Evolutionary conservation across 768 basidiomycete species (phyloP), one percentile per base, ranked within the genome.

Genomic region (Termitomyces sp.): DNA sequence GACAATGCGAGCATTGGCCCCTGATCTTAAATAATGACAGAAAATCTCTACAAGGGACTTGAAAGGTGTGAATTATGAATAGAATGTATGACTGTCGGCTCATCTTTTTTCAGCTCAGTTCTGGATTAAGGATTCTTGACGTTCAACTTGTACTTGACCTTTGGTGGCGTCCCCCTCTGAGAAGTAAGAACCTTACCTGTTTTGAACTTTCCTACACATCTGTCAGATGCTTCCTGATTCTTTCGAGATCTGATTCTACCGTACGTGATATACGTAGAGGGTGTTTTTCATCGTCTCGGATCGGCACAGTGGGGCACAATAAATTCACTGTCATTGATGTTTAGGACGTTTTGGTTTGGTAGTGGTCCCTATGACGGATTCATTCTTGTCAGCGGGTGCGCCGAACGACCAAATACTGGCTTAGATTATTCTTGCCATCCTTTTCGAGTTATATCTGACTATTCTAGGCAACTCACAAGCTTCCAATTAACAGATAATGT

Each of bases 21-120:
- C 51, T 11, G 53, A 55, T 52, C 58, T 58, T 55, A 56, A 44
- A 31, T 19, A 42, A 56, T 51, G 42, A 11, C 42, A 46, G 19
- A 41, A 51, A 41, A 38, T 51, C 38, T 50, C 23, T 23, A 5
- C 49, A 38, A 11, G 17, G 17, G 26, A 4, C 23, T 38, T 38
- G 33, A 23, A 23, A 50, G 49, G 5, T 33, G 37, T 51, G 37
- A 30, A 28, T 23, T 14, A 17, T n/a, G 15, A 5, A 26, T 19
- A 17, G 1, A 10, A 38, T n/a, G 19, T 30, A 41, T 30, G n/a
- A 15, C 23, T 3, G n/a, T 26, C 11, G 11, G 38, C 40, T 51
- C n/a, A 51, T 41, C 37, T 28, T 8, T n/a, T 23, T 35, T 8
- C 35, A 50, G n/a, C 28, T 15, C 28, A 30, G 17, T 10, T 15